Conservation (phyloP, 441 rosid species). For the Hura crepitans region DNA sequence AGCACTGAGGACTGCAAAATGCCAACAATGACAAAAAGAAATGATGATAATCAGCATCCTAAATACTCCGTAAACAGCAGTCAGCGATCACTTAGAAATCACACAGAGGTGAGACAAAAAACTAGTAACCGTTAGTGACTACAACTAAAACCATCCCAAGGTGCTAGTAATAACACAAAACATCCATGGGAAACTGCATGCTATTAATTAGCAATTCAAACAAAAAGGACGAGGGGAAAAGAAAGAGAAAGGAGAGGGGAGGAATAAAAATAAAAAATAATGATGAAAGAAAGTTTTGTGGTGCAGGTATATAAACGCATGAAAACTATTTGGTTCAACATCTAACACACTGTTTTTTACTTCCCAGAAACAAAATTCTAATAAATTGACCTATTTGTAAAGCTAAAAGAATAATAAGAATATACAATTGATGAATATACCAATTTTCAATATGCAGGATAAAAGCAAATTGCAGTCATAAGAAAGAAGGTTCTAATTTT, state of each 20-base stretch:
- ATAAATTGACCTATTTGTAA: neutral
- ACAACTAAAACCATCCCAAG: neutral
- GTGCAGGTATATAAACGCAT: neutral
- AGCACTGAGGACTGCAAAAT: slow-evolving; percentile 73
- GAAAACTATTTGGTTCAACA: neutral
- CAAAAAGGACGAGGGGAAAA: no score
- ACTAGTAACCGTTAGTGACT: neutral
- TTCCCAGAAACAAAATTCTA: neutral
- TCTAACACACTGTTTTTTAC: neutral
- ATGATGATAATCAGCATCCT: neutral
- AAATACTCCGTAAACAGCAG: neutral
- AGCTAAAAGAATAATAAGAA: neutral
- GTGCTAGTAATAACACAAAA: neutral
- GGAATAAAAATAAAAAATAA: neutral
- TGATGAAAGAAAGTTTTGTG: neutral
- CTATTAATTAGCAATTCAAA: neutral
- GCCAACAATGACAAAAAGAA: slow-evolving; percentile 5
- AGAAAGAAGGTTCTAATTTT: neutral
- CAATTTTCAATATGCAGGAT: neutral
- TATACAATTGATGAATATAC: neutral
- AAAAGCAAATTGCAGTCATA: neutral
- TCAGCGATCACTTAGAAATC: neutral
- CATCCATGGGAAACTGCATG: neutral
- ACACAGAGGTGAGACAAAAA: neutral
- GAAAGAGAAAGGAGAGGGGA: no score